Base-by-base conservation (phyloP, 108 stramenopile genomes). In the Cylindrotheca closterium region DNA sequence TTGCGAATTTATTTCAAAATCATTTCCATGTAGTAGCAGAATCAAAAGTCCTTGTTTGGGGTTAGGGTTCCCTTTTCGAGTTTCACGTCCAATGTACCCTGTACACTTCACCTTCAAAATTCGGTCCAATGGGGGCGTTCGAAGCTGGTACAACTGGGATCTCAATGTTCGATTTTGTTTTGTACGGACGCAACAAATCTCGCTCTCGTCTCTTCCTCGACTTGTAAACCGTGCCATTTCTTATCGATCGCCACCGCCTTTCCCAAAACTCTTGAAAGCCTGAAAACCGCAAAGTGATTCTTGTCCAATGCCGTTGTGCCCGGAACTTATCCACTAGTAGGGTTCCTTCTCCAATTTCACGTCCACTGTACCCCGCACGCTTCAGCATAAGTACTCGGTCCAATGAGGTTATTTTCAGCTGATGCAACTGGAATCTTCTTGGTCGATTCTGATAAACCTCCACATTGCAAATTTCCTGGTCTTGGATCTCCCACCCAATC, bases 401-500 rank as follows among this genome's bases (percentile, higher is more conserved):
- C 37, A 42, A 42, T 15, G 37, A 15, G 15, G 7, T 15, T 15
- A 42, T 10, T 42, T 15, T 42, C 10, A 42, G 37, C 37, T 42
- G 37, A 10, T 7, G 10, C 37, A 42, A 15, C 37, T 15, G 10
- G 10, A 42, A 42, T 42, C 37, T 7, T 7, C 37, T 51, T 51
- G 12, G 51, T 23, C 5, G 12, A 5, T 4, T n/a, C n/a, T 51
- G 12, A 51, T n/a, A 51, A 23, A 5, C 23, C 4, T 23, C 51
- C n/a, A 51, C 51, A 5, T 5, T 8, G n/a, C 5, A 4, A 23
- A 23, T 51, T 5, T 7, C n/a, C 7, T 5, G 5, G 5, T 7
- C 21, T 15, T 5, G n/a, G 51, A 7, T 8, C 22, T 67, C 58
- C 73, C 73, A 74, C 26, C 29, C 65, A 19, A 74, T 45, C 8